These are phyloP conservation scores for Sarocladium strictum DNA, from an alignment of 2,329 filamentous ascomycete genomes.

Conservation along the genomic window DNA sequence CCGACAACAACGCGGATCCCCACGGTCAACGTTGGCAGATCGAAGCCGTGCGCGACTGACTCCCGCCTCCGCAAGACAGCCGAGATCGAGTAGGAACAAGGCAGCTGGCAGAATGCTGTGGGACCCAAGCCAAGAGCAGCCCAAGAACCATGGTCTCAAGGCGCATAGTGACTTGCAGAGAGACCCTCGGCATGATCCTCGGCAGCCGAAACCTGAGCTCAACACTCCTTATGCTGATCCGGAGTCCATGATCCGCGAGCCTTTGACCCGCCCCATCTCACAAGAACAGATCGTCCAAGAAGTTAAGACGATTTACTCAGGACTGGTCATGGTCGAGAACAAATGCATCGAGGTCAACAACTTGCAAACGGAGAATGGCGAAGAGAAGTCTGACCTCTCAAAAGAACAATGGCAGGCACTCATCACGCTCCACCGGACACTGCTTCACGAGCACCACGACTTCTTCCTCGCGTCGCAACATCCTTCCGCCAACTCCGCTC, in stretches of 20 bases:
- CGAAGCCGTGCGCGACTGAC: constrained; percentile 11
- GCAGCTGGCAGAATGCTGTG: background rate
- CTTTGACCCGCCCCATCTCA: constrained; percentile 62
- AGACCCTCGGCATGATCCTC: background rate
- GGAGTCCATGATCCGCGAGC: constrained; percentile 29
- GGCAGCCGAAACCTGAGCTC: background rate
- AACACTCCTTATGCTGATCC: background rate
- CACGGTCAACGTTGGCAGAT: constrained; percentile 16
- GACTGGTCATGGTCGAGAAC: constrained; percentile 77
- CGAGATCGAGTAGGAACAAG: background rate
- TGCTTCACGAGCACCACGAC: constrained; percentile 78
- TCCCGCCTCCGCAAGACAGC: background rate
- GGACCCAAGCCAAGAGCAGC: background rate
- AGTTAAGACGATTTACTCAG: constrained; percentile 78
- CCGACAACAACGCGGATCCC: constrained; percentile 14
- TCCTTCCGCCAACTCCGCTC: constrained; percentile 63
- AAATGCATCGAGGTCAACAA: constrained; percentile 82
- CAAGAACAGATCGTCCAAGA: constrained; percentile 76
- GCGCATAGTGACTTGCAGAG: background rate
- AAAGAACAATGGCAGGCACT: constrained; percentile 78
- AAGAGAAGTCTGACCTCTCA: constrained; percentile 38
- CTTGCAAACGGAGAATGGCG: constrained; percentile 43
- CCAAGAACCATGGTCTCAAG: background rate
- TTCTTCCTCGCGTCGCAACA: constrained; percentile 87
- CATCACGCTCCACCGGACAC: constrained; percentile 72